Percentiles rank a stretch among this genome's conserved stretches.
These are phyloP conservation scores for Cicer arietinum DNA, from an alignment of 306 rosid species.

Conservation along the genomic window DNA sequence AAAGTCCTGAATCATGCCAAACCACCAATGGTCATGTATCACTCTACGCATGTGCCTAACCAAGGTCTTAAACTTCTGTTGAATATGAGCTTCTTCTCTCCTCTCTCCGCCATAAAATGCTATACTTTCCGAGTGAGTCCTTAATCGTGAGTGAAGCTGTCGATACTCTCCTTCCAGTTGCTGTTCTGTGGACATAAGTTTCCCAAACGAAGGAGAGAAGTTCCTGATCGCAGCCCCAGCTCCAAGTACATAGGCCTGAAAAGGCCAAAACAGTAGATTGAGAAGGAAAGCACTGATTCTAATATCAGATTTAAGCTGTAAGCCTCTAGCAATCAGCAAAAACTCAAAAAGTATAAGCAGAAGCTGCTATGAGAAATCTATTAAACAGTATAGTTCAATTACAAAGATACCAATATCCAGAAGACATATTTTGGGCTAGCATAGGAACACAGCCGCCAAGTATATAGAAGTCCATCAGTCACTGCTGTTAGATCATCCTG, in stretches of 20 bases:
- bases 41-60: constrained; percentile 70
- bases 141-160: constrained; percentile 90
- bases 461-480: constrained; percentile 87
- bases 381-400: constrained; percentile 36
- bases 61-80: constrained; percentile 74
- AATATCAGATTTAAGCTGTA: constrained; percentile 29
- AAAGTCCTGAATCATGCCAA: constrained; percentile 99
- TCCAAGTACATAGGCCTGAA: constrained; percentile 90
- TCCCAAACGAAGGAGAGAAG: constrained; percentile 95
- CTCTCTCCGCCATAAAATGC: constrained; percentile 97
- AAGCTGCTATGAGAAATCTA: constrained; percentile 36
- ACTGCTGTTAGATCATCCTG: constrained; percentile 97
- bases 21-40: constrained; percentile 98
- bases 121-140: constrained; percentile 96
- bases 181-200: constrained; percentile 89
- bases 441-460: constrained; percentile 96
- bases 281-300: constrained; percentile 42
- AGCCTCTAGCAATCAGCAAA: constrained; percentile 42
- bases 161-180: constrained; percentile 98
- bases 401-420: constrained; percentile 85
- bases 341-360: constrained; percentile 16
- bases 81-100: constrained; percentile 89
- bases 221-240: constrained; percentile 86
- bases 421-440: constrained; percentile 98
- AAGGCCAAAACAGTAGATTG: constrained; percentile 44